Percentiles rank a stretch among this genome's conserved stretches.
Conservation (phyloP, 2,329 filamentous ascomycete species). For the Phialophora verrucosa region DNA sequence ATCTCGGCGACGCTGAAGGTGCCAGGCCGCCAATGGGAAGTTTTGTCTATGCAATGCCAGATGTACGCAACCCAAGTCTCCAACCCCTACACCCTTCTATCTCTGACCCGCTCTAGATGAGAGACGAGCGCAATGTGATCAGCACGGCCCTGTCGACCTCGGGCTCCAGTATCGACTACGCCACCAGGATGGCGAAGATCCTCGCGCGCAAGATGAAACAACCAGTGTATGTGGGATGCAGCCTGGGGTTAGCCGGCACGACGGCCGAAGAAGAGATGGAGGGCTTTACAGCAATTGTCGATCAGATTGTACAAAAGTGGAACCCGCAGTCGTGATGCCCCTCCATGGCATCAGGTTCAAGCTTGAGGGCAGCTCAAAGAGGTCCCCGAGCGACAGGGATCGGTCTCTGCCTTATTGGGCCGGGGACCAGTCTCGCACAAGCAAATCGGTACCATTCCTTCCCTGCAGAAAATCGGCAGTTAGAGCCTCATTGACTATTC, state of each 20-base stretch:
- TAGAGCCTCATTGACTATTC: constrained; percentile 18
- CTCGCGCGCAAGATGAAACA: constrained; percentile 73
- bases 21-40: constrained; percentile 71
- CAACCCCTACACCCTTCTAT: neutral
- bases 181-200: constrained; percentile 81
- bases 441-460: constrained; percentile 26
- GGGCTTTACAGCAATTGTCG: constrained; percentile 75
- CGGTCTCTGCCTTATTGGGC: constrained; percentile 16
- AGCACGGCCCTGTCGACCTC: constrained; percentile 79
- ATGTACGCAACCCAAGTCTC: constrained; percentile 62
- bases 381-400: constrained; percentile 22
- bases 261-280: constrained; percentile 94
- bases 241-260: constrained; percentile 79
- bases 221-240: constrained; percentile 90
- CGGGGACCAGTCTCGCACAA: constrained; percentile 19
- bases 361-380: constrained; percentile 5
- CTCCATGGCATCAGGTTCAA: neutral
- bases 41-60: constrained; percentile 91
- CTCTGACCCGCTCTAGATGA: constrained; percentile 44
- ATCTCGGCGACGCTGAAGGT: constrained; percentile 50
- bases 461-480: constrained; percentile 12
- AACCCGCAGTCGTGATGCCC: constrained; percentile 9
- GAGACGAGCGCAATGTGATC: constrained; percentile 54
- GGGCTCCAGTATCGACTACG: constrained; percentile 81
- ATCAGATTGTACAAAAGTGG: constrained; percentile 63